Conservation (phyloP, 1,284 basidiomycete genomes). For the Porodaedalea pini region DNA sequence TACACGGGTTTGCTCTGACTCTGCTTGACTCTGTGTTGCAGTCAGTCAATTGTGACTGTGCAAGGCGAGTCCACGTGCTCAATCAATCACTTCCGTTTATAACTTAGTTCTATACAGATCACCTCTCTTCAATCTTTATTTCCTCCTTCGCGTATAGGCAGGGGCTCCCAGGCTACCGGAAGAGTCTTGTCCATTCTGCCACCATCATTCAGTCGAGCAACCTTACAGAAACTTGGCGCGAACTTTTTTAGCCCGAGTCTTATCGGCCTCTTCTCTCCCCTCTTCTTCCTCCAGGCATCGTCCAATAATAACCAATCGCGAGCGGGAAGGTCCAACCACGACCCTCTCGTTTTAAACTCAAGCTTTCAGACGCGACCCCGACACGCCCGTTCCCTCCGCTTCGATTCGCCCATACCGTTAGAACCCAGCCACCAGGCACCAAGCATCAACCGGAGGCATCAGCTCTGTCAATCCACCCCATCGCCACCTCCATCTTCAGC, state of each 20-base stretch:
- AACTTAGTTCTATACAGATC: not conserved
- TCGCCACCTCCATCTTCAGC: not conserved
- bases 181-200: too few species aligned
- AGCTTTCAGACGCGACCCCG: too few species aligned
- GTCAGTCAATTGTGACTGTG: not conserved
- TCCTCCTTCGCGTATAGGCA: not conserved
- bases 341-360: too few species aligned
- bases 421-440: not conserved
- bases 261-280: too few species aligned
- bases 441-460: not conserved
- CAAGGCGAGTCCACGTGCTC: not conserved
- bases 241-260: too few species aligned
- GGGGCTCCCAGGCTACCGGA: not conserved
- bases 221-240: too few species aligned
- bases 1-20: too few species aligned
- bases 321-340: too few species aligned
- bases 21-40: too few species aligned
- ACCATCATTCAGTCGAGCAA: too few species aligned
- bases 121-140: not conserved
- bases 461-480: not conserved
- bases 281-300: too few species aligned
- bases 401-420: not conserved
- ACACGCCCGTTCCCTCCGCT: not conserved
- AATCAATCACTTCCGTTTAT: not conserved
- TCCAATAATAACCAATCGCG: too few species aligned